Evolutionary conservation across 1,284 basidiomycete genomes (phyloP).

Genomic region (Xerocomus minutiporus): DNA sequence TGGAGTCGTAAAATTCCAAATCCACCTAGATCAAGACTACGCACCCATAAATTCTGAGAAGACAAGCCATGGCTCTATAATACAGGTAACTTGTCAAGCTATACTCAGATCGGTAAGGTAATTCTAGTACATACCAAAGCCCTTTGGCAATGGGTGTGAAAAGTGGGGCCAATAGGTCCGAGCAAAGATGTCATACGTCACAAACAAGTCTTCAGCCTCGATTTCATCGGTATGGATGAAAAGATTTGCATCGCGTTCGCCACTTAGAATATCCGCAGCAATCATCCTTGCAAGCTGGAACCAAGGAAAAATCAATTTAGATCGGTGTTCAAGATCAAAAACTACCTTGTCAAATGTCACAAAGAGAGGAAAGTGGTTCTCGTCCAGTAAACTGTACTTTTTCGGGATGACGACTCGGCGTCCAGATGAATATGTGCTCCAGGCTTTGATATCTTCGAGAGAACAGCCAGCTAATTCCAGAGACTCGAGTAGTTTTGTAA

Average conservation of each 20-base stretch:
- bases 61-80: conserved; percentile 55
- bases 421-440: conserved; percentile 28
- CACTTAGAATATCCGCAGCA: conserved; percentile 21
- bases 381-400: conserved; percentile 53
- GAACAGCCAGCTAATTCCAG: conserved; percentile 40
- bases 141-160: conserved; percentile 49
- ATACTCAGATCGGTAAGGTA: background rate
- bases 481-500: conserved; percentile 47
- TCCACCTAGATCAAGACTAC: conserved; percentile 2
- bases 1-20: background rate
- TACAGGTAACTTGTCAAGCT: background rate
- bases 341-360: conserved; percentile 59
- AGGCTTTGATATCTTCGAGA: conserved; percentile 36
- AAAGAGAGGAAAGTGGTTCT: conserved; percentile 68
- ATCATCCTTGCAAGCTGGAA: conserved; percentile 16
- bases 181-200: conserved; percentile 54
- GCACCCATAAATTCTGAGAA: conserved; percentile 65
- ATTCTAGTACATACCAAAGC: conserved; percentile 41
- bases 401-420: conserved; percentile 47
- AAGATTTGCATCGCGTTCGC: conserved; percentile 2
- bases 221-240: conserved; percentile 19
- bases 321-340: background rate
- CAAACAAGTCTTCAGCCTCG: conserved; percentile 20
- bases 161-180: conserved; percentile 63
- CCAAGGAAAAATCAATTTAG: background rate